Evolutionary conservation across 2,329 filamentous ascomycete species (phyloP), one percentile per base, ranked within the genome.

Genomic region (Arthrocladium fulminans): DNA sequence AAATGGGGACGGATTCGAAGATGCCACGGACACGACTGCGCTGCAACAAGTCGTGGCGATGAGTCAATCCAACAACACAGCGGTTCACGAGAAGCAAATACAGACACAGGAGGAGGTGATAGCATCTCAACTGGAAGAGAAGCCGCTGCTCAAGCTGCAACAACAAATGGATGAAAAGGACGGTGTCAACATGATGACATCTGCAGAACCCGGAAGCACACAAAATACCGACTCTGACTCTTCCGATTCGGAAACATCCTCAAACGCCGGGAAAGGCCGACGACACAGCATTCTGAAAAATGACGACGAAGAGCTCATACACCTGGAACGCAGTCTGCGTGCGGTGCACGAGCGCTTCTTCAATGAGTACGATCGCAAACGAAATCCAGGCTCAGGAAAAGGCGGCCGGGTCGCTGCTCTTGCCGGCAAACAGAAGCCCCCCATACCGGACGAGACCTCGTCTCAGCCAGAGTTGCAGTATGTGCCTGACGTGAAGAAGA

Each of bases 91-190:
- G 60, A 74, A 84, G 54, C 88, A 96, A 69, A 77, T 82, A 2
- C 81, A 86, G 54, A 85, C 92, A 60, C 90, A 97, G 63, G 87
- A 92, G 60, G 86, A 90, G 62, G 79, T 83, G 0, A 77, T 98
- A 42, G 84, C 89, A 61, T 87, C 88, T 52, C 92, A 98, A 66
- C 76, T 97, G 15, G 86, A 83, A 51, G 88, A 96, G 53, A 79
- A 90, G 12, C 92, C 92, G 0, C 69, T 98, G 23, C 71, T 94
- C n/a, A 87, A 92, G 62, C 84, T 94, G 69, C 92, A 98, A 65
- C 86, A 95, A 60, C 76, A 88, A 63, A 75, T 96, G 19, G 92
- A 98, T 60, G 86, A 87, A 58, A 47, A 47, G 23, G 44, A 43
- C 19, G 47, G 47, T 17, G 40, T 37, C 17, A 30, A n/a, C n/a